Conservation (phyloP, 345 rosid genomes). For the Rhizophora apiculata region DNA sequence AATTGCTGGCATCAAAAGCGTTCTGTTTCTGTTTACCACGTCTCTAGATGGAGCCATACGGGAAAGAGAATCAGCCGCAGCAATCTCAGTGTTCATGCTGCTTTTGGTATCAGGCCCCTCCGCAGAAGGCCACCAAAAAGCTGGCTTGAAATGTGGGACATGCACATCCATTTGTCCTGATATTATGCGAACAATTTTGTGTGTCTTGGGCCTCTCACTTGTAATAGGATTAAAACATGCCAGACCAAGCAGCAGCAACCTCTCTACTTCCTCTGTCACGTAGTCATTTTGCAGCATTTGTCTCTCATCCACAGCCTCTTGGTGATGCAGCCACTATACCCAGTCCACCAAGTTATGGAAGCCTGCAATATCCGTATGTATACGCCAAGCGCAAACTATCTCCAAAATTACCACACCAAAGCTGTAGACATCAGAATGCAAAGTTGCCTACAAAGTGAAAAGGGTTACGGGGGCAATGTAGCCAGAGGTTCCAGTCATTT, state of each 20-base stretch:
- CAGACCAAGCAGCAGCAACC: not conserved
- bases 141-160: not conserved
- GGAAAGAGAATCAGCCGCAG: too few relatives aligned
- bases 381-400: not conserved
- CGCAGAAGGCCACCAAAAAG: not conserved
- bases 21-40: too few relatives aligned
- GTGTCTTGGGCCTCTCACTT: not conserved
- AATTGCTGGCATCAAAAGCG: too few relatives aligned
- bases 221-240: not conserved
- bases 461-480: not conserved
- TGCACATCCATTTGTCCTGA: not conserved
- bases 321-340: not conserved
- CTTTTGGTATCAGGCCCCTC: not conserved
- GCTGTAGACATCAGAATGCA: not conserved
- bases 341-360: constrained; percentile 2
- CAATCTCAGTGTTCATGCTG: too few relatives aligned
- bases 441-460: not conserved
- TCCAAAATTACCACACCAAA: not conserved
- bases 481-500: not conserved
- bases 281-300: not conserved
- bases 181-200: not conserved
- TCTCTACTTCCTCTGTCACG: not conserved
- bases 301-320: constrained; percentile 3
- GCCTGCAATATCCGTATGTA: not conserved
- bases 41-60: too few relatives aligned